phyloP scores from a whole-genome alignment of 805 yeast genomes.

The Nakazawaea wickerhamii region DNA sequence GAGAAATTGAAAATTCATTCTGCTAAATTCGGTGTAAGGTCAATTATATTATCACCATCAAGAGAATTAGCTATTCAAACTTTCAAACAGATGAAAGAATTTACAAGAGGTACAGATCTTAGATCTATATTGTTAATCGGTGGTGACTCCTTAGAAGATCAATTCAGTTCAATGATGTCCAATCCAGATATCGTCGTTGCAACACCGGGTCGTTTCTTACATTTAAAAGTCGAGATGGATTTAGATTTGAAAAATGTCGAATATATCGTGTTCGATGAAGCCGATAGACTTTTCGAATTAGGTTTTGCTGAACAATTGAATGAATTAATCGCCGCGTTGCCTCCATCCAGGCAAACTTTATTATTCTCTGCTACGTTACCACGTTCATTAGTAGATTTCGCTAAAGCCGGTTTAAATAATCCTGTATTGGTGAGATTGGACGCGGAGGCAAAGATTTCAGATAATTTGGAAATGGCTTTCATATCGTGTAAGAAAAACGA shows the following conservation, averaged over 20 bases:
- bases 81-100: conserved; percentile 80
- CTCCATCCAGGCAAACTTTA: conserved; percentile 78
- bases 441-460: conserved; percentile 87
- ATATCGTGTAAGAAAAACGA: conserved; percentile 77
- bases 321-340: conserved; percentile 80
- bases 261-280: conserved; percentile 93
- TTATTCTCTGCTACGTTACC: conserved; percentile 96
- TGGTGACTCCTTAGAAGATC: conserved; percentile 98
- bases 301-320: conserved; percentile 92
- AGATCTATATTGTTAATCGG: conserved; percentile 83
- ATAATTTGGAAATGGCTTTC: conserved; percentile 85
- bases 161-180: conserved; percentile 84
- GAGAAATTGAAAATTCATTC: conserved; percentile 80
- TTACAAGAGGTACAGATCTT: conserved; percentile 76
- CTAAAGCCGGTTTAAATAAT: conserved; percentile 90
- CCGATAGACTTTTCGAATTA: conserved; percentile 93
- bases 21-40: conserved; percentile 85
- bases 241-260: conserved; percentile 79
- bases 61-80: conserved; percentile 97
- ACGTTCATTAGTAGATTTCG: conserved; percentile 86
- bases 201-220: conserved; percentile 96
- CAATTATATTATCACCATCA: conserved; percentile 86
- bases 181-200: conserved; percentile 95
- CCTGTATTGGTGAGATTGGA: conserved; percentile 92
- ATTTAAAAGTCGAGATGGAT: conserved; percentile 92